These are phyloP conservation scores for Salix suchowensis DNA, from an alignment of 345 rosid genomes.

Conservation along the genomic window DNA sequence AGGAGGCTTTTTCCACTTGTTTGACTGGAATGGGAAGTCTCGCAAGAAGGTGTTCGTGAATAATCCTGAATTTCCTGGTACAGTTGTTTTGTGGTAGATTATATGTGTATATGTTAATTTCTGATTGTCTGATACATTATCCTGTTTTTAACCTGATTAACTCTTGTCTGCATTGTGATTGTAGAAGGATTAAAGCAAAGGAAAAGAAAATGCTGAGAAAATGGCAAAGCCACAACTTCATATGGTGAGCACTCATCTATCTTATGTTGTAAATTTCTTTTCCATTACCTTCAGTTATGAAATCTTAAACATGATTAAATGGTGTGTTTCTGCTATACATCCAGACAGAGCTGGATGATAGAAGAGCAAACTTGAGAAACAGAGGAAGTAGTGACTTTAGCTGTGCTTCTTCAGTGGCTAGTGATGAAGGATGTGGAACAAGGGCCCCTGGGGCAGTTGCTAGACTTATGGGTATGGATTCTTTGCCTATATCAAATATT, in stretches of 20 bases:
- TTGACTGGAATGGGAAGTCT: slow-evolving; percentile 89
- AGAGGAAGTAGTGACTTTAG: slow-evolving; percentile 45
- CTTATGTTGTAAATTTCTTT: neutral
- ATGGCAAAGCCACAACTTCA: slow-evolving; percentile 27
- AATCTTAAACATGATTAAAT: slow-evolving; percentile 4
- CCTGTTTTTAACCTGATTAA: neutral
- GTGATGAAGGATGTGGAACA: slow-evolving; percentile 60
- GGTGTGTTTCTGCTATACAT: slow-evolving; percentile 9
- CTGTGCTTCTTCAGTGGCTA: slow-evolving; percentile 58
- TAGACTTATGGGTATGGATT: slow-evolving; percentile 91
- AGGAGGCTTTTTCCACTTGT: slow-evolving; percentile 64
- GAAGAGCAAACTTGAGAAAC: slow-evolving; percentile 36
- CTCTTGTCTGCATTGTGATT: slow-evolving; percentile 2
- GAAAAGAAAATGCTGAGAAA: slow-evolving; percentile 36
- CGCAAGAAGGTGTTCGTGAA: slow-evolving; percentile 62
- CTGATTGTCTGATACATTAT: neutral
- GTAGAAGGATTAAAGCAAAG: slow-evolving; percentile 45
- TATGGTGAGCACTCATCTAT: slow-evolving; percentile 33
- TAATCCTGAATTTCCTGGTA: slow-evolving; percentile 45
- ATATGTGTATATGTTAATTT: neutral
- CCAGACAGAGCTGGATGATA: slow-evolving; percentile 50
- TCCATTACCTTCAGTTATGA: neutral
- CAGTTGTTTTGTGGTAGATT: neutral
- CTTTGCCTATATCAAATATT: slow-evolving; percentile 56
- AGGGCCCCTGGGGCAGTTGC: slow-evolving; percentile 90